phyloP scores from a whole-genome alignment of 345 rosid genomes.

The Microthlaspi erraticum region DNA sequence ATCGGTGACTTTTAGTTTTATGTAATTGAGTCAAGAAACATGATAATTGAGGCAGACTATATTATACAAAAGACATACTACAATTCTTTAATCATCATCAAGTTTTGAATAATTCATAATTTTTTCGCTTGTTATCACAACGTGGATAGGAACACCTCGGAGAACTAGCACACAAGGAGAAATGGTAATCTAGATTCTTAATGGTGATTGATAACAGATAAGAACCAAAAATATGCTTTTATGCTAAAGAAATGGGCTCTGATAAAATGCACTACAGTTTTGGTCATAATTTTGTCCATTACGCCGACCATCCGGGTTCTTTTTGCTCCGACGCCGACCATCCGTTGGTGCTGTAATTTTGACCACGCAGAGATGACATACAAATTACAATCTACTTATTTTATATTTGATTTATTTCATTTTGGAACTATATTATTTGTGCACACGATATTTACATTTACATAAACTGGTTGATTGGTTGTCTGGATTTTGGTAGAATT shows the following conservation, averaged over 20 bases:
- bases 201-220: too few relatives aligned
- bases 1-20: too few relatives aligned
- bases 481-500: slow-evolving; percentile 5
- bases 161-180: too few relatives aligned
- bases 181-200: too few relatives aligned
- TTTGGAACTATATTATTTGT: neutral
- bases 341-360: neutral
- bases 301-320: slow-evolving; percentile 20
- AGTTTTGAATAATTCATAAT: too few relatives aligned
- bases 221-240: neutral
- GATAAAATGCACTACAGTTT: neutral
- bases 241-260: neutral
- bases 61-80: too few relatives aligned
- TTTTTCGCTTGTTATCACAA: too few relatives aligned
- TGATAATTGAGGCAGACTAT: too few relatives aligned
- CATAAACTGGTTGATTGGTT: slow-evolving; percentile 34
- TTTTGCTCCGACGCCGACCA: slow-evolving; percentile 20
- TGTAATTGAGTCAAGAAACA: too few relatives aligned
- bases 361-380: slow-evolving; percentile 5
- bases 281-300: neutral
- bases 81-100: too few relatives aligned
- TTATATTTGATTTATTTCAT: neutral
- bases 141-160: too few relatives aligned
- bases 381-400: too few relatives aligned
- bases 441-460: slow-evolving; percentile 16